These are phyloP conservation scores for Xylaria intraflava DNA, from an alignment of 495 filamentous ascomycete genomes.

Conservation along the genomic window DNA sequence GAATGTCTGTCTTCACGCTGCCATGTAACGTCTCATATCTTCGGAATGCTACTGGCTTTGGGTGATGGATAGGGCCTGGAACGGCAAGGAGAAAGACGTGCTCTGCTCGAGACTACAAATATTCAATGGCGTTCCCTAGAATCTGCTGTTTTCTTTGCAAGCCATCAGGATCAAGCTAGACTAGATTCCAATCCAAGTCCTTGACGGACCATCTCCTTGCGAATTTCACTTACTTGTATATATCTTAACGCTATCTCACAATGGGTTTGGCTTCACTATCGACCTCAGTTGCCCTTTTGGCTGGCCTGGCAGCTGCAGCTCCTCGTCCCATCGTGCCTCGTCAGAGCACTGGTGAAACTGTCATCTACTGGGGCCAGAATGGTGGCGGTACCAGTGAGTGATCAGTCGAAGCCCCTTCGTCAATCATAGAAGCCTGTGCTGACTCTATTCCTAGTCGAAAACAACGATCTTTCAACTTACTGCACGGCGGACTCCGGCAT, in stretches of 20 bases:
- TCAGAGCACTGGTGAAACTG: slow-evolving; percentile 17
- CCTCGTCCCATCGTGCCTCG: slow-evolving; percentile 3
- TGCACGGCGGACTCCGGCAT: slow-evolving; percentile 33
- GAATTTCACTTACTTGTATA: slow-evolving; percentile 5
- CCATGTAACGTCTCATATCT: slow-evolving; percentile 10
- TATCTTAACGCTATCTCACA: slow-evolving; percentile 1
- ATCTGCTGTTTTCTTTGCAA: background rate
- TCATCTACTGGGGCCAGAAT: slow-evolving; percentile 43
- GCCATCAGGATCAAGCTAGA: slow-evolving; percentile 5
- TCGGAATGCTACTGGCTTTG: background rate
- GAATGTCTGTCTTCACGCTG: background rate
- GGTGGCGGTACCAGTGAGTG: slow-evolving; percentile 27
- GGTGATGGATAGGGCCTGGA: background rate
- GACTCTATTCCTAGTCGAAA: slow-evolving; percentile 20
- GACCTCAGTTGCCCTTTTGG: slow-evolving; percentile 1
- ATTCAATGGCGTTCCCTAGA: background rate
- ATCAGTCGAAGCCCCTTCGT: background rate
- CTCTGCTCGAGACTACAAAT: slow-evolving; percentile 5
- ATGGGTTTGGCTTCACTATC: slow-evolving; percentile 7
- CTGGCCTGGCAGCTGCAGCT: slow-evolving; percentile 3
- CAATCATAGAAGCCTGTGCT: background rate
- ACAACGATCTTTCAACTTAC: slow-evolving; percentile 37
- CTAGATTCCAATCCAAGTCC: slow-evolving; percentile 3
- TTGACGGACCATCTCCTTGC: slow-evolving; percentile 11
- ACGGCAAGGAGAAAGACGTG: background rate